Conservation (phyloP, 306 rosid species). For the Bauhinia variegata region DNA sequence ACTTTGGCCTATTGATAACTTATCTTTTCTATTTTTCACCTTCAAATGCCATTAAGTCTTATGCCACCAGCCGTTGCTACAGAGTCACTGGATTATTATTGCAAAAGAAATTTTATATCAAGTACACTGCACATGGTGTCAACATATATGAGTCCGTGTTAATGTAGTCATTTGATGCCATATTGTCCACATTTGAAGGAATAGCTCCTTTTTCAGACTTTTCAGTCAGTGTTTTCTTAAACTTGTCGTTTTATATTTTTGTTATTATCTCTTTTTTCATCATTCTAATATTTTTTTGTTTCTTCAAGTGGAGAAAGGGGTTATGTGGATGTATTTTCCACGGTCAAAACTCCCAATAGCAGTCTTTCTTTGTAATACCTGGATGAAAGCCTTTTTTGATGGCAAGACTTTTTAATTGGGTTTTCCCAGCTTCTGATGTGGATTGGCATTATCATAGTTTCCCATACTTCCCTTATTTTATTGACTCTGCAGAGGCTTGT, state of each 20-base stretch:
- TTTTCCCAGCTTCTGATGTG: neutral
- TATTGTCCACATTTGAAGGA: conserved; percentile 5
- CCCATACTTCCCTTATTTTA: conserved; percentile 20
- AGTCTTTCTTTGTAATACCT: conserved; percentile 18
- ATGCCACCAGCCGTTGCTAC: neutral
- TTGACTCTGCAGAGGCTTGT: conserved; percentile 9
- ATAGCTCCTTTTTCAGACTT: conserved; percentile 12
- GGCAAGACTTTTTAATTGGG: no score
- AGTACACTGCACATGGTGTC: conserved; percentile 2
- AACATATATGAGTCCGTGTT: conserved; percentile 1
- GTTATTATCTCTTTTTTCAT: conserved; percentile 7
- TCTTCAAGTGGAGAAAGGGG: neutral
- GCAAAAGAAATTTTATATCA: neutral
- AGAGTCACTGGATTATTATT: conserved; percentile 13
- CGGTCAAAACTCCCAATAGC: conserved; percentile 1
- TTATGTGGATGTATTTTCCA: neutral
- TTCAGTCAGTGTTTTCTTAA: conserved; percentile 13
- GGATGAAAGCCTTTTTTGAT: neutral
- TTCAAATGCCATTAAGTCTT: conserved; percentile 10
- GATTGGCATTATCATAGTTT: neutral
- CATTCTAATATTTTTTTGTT: neutral
- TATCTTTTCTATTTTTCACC: conserved; percentile 10
- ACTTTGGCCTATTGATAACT: conserved; percentile 4
- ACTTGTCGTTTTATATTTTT: neutral
- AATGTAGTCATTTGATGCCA: conserved; percentile 8